Evolutionary conservation across 2,329 filamentous ascomycete species (phyloP).

Genomic region (Aspergillus persii): DNA sequence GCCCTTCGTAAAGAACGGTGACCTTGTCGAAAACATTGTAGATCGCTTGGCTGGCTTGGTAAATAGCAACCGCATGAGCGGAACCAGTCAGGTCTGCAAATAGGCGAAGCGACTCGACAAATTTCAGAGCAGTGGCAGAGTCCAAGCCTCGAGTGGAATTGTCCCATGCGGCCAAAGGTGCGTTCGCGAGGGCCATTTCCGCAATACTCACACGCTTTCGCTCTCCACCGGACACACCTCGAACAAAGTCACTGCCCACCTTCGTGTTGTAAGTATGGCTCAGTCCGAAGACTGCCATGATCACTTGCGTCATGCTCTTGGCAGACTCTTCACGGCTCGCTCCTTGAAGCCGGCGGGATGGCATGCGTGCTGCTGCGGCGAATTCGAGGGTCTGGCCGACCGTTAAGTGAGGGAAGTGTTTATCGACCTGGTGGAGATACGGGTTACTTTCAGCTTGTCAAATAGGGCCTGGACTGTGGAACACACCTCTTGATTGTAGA

Average conservation of each 20-base stretch:
- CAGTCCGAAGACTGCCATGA: constrained; percentile 41
- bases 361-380: constrained; percentile 64
- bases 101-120: constrained; percentile 48
- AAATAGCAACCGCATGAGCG: constrained; percentile 52
- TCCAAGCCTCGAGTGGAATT: constrained; percentile 49
- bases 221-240: constrained; percentile 60
- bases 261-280: constrained; percentile 51
- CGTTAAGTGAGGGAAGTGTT: constrained; percentile 62
- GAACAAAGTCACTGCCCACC: constrained; percentile 53
- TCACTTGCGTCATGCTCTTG: constrained; percentile 42
- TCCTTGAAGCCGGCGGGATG: constrained; percentile 27
- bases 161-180: constrained; percentile 44
- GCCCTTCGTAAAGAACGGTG: constrained; percentile 67
- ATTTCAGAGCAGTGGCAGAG: constrained; percentile 53
- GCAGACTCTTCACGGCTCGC: constrained; percentile 37
- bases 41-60: constrained; percentile 47
- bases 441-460: neutral
- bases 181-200: constrained; percentile 48
- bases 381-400: constrained; percentile 77
- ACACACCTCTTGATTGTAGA: constrained; percentile 47
- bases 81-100: constrained; percentile 46
- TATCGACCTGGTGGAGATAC: constrained; percentile 48
- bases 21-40: constrained; percentile 64
- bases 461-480: neutral
- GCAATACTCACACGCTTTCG: constrained; percentile 61